These are phyloP conservation scores for Neocucurbitaria cava DNA, from an alignment of 2,329 filamentous ascomycete genomes.

Conservation along the genomic window DNA sequence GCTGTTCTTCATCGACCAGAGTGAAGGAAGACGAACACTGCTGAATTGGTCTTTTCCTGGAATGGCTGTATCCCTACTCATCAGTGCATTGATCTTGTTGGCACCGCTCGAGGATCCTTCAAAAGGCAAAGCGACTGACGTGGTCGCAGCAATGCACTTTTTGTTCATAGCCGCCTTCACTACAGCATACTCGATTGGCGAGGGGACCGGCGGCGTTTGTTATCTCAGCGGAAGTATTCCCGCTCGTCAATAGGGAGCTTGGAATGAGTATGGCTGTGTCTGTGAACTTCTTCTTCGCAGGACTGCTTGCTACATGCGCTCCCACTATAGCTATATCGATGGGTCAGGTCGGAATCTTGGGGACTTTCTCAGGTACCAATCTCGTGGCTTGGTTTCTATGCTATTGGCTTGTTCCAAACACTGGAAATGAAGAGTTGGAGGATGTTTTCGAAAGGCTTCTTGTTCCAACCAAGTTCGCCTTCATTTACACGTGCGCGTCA, in stretches of 20 bases:
- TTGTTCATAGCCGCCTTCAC: neutral
- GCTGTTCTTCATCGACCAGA: constrained; percentile 1
- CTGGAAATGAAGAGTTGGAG: constrained; percentile 2
- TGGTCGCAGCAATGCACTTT: neutral
- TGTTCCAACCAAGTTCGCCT: neutral
- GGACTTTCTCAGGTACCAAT: constrained; percentile 1
- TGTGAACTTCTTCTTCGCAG: constrained; percentile 8
- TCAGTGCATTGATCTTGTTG: neutral
- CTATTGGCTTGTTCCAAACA: constrained; percentile 4
- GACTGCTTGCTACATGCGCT: neutral
- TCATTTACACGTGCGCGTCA: neutral
- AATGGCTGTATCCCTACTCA: constrained; percentile 2
- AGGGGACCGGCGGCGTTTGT: constrained; percentile 7
- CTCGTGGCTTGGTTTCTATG: constrained; percentile 4
- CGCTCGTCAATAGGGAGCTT: constrained; percentile 1
- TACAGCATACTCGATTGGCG: constrained; percentile 1
- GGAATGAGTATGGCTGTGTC: neutral
- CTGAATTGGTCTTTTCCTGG: constrained; percentile 4
- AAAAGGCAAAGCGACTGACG: neutral
- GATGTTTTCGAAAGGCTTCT: neutral
- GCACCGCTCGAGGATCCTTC: too few species aligned
- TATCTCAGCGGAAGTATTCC: constrained; percentile 6
- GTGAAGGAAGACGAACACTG: neutral
- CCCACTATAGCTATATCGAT: neutral
- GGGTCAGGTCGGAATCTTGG: neutral